Evolutionary conservation across 164 flowering plant species (phyloP).

Genomic region (Berberis thunbergii): DNA sequence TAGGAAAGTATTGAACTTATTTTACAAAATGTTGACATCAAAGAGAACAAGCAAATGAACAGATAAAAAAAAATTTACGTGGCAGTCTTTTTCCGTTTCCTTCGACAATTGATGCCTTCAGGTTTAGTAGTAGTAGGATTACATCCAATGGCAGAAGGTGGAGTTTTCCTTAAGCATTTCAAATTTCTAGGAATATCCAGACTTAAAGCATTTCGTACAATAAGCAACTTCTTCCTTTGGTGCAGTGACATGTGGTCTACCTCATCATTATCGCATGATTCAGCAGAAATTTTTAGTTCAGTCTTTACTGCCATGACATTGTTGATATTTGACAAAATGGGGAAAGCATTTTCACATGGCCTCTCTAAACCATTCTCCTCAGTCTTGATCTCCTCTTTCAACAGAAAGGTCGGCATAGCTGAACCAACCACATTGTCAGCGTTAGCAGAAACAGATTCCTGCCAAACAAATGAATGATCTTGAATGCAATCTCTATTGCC

Average conservation of each 20-base stretch:
- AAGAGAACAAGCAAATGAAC: background rate
- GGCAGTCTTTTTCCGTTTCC: slow-evolving; percentile 65
- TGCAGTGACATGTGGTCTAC: slow-evolving; percentile 52
- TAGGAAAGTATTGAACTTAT: background rate
- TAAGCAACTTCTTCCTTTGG: slow-evolving; percentile 45
- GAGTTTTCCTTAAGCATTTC: slow-evolving; percentile 11
- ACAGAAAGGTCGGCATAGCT: slow-evolving; percentile 13
- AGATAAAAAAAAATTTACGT: slow-evolving; percentile 32
- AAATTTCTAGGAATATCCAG: slow-evolving; percentile 5
- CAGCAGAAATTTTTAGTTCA: slow-evolving; percentile 23
- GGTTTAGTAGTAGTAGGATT: slow-evolving; percentile 15
- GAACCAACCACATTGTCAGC: slow-evolving; percentile 7
- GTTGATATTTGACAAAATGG: slow-evolving; percentile 3
- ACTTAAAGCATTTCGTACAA: slow-evolving; percentile 13
- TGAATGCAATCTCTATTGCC: slow-evolving; percentile 1
- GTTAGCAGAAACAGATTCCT: slow-evolving; percentile 3
- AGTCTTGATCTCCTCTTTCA: slow-evolving; percentile 41
- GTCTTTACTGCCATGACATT: slow-evolving; percentile 21
- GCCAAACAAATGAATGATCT: slow-evolving; percentile 6
- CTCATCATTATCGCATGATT: slow-evolving; percentile 23
- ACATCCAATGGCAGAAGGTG: slow-evolving; percentile 12
- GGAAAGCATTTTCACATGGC: slow-evolving; percentile 5
- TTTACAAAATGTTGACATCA: background rate
- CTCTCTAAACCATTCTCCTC: slow-evolving; percentile 14
- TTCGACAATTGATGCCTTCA: slow-evolving; percentile 17